Evolutionary conservation across 2,329 filamentous ascomycete species (phyloP), one percentile per base, ranked within the genome.

Genomic region (Aspergillus tanneri): DNA sequence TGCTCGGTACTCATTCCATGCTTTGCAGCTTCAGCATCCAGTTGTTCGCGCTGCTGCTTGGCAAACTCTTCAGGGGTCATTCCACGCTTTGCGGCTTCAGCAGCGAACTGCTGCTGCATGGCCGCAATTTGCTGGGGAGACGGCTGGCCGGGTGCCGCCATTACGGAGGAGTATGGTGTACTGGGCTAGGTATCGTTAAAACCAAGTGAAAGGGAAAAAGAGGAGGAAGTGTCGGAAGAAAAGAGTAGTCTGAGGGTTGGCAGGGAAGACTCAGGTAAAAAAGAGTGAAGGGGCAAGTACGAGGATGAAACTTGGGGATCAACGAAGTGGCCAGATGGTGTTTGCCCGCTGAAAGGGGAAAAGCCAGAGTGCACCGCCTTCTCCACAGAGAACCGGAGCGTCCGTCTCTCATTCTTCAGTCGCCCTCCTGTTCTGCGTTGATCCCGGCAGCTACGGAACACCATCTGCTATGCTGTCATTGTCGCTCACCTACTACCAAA

Each of bases 21-120:
- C 77, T 82, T 74, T 67, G 77, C 67, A 16, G 74, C 74, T 47
- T 76, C 74, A 19, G 70, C 64, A 36, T 68, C 63, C 40, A 77
- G 61, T 43, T 74, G 70, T 55, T 75, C 71, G 23, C 73, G 69
- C 58, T 77, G 73, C 60, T 74, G 69, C 72, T 86, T 84, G 63
- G 95, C 81, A 67, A 95, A 96, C 70, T 96, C 79, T 36, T 86
- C 89, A 1, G 93, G 85, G 5, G 86, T 84, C 80, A 97, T 84
- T 67, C 91, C 91, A 55, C 85, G 82, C 72, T 87, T 90, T 63
- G 87, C 79, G 40, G 92, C 92, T 71, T 96, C 91, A 42, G 82
- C 81, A 40, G 86, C 86, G 36, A 96, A 75, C 71, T 93, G 87
- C 60, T 84, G 82, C 70, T 95, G 88, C 79, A 96, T 93, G 47